Evolutionary conservation across 2,329 filamentous ascomycete species (phyloP).

Genomic region (Cercospora berteroae): DNA sequence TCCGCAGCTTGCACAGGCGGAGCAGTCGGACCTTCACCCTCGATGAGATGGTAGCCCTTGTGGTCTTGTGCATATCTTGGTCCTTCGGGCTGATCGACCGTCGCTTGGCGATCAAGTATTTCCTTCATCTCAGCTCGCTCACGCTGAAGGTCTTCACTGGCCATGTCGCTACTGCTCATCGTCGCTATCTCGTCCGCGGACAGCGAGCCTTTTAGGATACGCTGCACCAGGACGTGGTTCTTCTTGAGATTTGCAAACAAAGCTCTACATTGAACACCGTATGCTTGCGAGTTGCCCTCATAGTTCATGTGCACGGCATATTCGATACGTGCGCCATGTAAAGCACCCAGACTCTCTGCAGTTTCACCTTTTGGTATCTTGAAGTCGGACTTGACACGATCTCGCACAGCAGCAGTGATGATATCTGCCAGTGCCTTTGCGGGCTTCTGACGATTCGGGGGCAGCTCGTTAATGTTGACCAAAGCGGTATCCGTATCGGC

Average conservation of each 20-base stretch:
- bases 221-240: slow-evolving; percentile 74
- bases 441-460: slow-evolving; percentile 66
- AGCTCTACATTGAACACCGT: slow-evolving; percentile 66
- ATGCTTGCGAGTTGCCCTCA: slow-evolving; percentile 52
- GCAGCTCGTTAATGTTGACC: slow-evolving; percentile 49
- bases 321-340: slow-evolving; percentile 76
- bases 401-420: slow-evolving; percentile 64
- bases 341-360: slow-evolving; percentile 63
- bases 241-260: slow-evolving; percentile 85
- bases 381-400: slow-evolving; percentile 64
- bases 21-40: slow-evolving; percentile 56
- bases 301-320: slow-evolving; percentile 60
- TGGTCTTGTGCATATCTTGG: slow-evolving; percentile 85
- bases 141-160: slow-evolving; percentile 81
- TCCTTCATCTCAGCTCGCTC: slow-evolving; percentile 75
- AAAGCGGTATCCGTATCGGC: slow-evolving; percentile 36
- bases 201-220: slow-evolving; percentile 70
- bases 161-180: slow-evolving; percentile 89
- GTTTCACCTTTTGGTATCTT: slow-evolving; percentile 62
- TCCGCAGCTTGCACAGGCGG: slow-evolving; percentile 7
- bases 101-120: slow-evolving; percentile 76
- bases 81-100: slow-evolving; percentile 68
- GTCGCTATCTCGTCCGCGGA: slow-evolving; percentile 74
- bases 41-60: slow-evolving; percentile 89
- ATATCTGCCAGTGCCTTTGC: slow-evolving; percentile 70